Conservation (phyloP, 2,329 filamentous ascomycete species). For the Aspergillus sp. region DNA sequence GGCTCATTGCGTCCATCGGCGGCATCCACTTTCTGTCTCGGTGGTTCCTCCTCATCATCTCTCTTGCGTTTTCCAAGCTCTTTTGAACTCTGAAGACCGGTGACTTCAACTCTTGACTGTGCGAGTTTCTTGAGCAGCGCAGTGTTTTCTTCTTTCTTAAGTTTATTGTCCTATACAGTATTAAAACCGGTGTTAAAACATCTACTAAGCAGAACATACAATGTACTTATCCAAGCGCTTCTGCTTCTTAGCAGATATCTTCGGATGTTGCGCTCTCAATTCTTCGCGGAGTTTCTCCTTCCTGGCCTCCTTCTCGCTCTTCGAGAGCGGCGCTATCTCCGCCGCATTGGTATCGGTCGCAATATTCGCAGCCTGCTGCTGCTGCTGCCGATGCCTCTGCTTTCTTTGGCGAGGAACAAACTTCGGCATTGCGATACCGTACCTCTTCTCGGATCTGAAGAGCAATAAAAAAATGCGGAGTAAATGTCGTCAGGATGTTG, state of each 20-base stretch:
- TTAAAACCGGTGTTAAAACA: constrained; percentile 14
- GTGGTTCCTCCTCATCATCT: constrained; percentile 54
- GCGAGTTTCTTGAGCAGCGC: constrained; percentile 82
- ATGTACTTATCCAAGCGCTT: constrained; percentile 70
- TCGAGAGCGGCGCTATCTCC: constrained; percentile 46
- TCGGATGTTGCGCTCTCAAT: constrained; percentile 53
- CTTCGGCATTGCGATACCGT: constrained; percentile 40
- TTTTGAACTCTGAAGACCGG: constrained; percentile 69
- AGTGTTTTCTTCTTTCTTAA: constrained; percentile 89
- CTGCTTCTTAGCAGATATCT: constrained; percentile 64
- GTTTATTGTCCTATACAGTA: constrained; percentile 70
- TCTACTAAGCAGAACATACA: constrained; percentile 36
- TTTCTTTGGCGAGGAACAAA: constrained; percentile 60
- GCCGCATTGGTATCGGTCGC: constrained; percentile 49
- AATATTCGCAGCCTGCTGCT: constrained; percentile 28
- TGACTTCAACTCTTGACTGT: constrained; percentile 76
- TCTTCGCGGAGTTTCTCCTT: constrained; percentile 55
- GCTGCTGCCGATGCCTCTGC: constrained; percentile 48
- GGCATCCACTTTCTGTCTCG: constrained; percentile 12
- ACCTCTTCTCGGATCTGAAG: constrained; percentile 15
- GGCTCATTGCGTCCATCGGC: constrained; percentile 26
- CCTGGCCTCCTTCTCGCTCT: constrained; percentile 55
- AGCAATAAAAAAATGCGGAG: constrained; percentile 8
- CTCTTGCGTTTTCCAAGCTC: constrained; percentile 68
- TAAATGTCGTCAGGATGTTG: constrained; percentile 5